A percentile compares a stretch with the other conserved stretches of the same genome.
phyloP scores from a whole-genome alignment of 1,284 basidiomycete genomes.

The Pascua sp. region DNA sequence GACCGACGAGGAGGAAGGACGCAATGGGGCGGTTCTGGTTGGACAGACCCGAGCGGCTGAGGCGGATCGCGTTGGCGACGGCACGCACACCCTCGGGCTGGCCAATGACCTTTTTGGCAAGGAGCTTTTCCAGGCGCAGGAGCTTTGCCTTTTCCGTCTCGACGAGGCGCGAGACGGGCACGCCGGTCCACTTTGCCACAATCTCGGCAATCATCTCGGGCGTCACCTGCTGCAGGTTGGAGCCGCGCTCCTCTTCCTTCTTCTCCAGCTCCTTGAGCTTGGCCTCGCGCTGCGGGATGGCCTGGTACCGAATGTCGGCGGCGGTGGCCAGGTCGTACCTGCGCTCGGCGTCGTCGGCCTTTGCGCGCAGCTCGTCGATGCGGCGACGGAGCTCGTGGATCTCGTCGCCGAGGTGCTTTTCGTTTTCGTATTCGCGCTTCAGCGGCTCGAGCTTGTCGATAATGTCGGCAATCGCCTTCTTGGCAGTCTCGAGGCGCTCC shows the following conservation, averaged over 20 bases:
- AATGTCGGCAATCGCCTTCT: slow-evolving; percentile 76
- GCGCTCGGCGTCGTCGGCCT: slow-evolving; percentile 91
- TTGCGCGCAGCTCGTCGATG: slow-evolving; percentile 88
- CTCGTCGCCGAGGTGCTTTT: slow-evolving; percentile 82
- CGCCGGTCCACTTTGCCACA: slow-evolving; percentile 55
- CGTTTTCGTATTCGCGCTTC: slow-evolving; percentile 81
- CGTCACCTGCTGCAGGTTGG: slow-evolving; percentile 48
- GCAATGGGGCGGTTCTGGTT: slow-evolving; percentile 57
- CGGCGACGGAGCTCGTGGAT: slow-evolving; percentile 73
- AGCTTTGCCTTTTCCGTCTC: slow-evolving; percentile 52
- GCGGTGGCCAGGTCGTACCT: slow-evolving; percentile 77
- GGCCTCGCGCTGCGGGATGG: slow-evolving; percentile 83
- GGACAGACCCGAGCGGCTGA: slow-evolving; percentile 57
- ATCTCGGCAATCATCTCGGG: slow-evolving; percentile 56
- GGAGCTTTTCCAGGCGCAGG: slow-evolving; percentile 53
- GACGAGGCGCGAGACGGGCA: slow-evolving; percentile 46
- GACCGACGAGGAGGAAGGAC: slow-evolving; percentile 55
- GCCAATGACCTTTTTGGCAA: slow-evolving; percentile 54
- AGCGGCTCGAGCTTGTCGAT: slow-evolving; percentile 89
- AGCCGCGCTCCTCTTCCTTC: slow-evolving; percentile 52
- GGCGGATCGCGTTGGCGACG: slow-evolving; percentile 58
- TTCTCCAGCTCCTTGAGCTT: slow-evolving; percentile 59
- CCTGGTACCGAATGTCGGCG: slow-evolving; percentile 87
- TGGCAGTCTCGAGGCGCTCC: slow-evolving; percentile 73
- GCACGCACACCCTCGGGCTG: slow-evolving; percentile 58